Evolutionary conservation across 2,329 filamentous ascomycete species (phyloP).

Genomic region (Bipolaris gigantea): DNA sequence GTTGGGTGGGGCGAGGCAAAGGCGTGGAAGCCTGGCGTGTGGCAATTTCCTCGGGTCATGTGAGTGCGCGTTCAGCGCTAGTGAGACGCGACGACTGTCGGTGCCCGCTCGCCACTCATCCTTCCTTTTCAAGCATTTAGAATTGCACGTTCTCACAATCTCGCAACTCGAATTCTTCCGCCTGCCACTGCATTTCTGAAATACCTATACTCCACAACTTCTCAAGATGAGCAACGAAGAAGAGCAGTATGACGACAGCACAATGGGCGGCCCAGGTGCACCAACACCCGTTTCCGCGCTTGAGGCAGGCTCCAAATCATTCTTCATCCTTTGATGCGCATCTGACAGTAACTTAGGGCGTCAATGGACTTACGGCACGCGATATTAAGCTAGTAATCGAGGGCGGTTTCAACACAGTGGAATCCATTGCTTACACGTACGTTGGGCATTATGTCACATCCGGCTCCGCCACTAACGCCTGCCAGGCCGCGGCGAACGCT

Average conservation of each 20-base stretch:
- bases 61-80: slow-evolving; percentile 32
- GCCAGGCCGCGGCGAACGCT: slow-evolving; percentile 69
- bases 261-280: slow-evolving; percentile 82
- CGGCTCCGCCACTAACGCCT: slow-evolving; percentile 24
- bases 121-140: slow-evolving; percentile 2
- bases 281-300: slow-evolving; percentile 84
- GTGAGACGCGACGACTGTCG: slow-evolving; percentile 10
- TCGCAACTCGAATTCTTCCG: neutral
- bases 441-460: slow-evolving; percentile 22
- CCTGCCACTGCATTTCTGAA: neutral
- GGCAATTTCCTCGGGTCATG: slow-evolving; percentile 16
- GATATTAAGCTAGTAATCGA: slow-evolving; percentile 93
- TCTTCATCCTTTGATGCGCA: neutral
- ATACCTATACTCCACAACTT: neutral
- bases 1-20: neutral
- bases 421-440: slow-evolving; percentile 91
- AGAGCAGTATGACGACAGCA: slow-evolving; percentile 68
- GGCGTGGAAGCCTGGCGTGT: neutral
- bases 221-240: slow-evolving; percentile 53
- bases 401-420: slow-evolving; percentile 92
- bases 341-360: slow-evolving; percentile 61
- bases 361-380: slow-evolving; percentile 86
- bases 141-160: neutral
- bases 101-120: slow-evolving; percentile 18
- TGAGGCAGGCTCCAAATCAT: slow-evolving; percentile 65